These are phyloP conservation scores for Puccinia coronata DNA, from an alignment of 1,284 basidiomycete species.

Conservation along the genomic window DNA sequence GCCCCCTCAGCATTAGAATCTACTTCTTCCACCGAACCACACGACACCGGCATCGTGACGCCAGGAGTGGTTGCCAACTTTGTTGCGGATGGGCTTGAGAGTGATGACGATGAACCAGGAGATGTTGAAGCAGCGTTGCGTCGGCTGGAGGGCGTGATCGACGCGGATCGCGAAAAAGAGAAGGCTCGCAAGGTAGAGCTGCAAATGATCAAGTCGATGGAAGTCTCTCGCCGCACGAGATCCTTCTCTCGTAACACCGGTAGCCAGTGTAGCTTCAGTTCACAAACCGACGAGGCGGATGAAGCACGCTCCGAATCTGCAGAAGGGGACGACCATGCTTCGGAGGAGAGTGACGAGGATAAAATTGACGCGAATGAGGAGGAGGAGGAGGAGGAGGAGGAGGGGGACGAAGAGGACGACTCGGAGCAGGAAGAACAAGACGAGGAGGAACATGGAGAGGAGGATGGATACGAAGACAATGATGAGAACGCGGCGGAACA, in stretches of 20 bases:
- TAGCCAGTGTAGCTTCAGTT: constrained; percentile 20
- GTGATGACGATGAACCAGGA: constrained; percentile 67
- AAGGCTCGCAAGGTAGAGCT: constrained; percentile 75
- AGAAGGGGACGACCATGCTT: constrained; percentile 14
- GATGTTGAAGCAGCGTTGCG: constrained; percentile 77
- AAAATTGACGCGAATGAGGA: constrained; percentile 59
- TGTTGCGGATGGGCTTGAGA: constrained; percentile 69
- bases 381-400: constrained; percentile 30
- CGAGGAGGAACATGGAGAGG: constrained; percentile 58
- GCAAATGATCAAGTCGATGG: constrained; percentile 65
- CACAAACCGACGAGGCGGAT: constrained; percentile 53
- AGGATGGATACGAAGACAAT: constrained; percentile 47
- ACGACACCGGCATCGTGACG: constrained; percentile 50
- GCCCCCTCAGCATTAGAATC: neutral
- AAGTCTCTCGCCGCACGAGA: constrained; percentile 39
- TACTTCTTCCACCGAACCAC: constrained; percentile 50
- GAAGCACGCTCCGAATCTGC: constrained; percentile 60
- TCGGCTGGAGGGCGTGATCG: constrained; percentile 78
- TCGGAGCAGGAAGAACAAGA: constrained; percentile 59
- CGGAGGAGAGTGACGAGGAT: constrained; percentile 26
- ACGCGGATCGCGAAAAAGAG: constrained; percentile 68
- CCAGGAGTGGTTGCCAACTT: constrained; percentile 62
- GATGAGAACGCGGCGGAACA: neutral
- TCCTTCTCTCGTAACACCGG: constrained; percentile 10
- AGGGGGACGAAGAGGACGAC: neutral